Evolutionary conservation across 306 rosid species (phyloP).

Genomic region (Trichosanthes cucumerina): DNA sequence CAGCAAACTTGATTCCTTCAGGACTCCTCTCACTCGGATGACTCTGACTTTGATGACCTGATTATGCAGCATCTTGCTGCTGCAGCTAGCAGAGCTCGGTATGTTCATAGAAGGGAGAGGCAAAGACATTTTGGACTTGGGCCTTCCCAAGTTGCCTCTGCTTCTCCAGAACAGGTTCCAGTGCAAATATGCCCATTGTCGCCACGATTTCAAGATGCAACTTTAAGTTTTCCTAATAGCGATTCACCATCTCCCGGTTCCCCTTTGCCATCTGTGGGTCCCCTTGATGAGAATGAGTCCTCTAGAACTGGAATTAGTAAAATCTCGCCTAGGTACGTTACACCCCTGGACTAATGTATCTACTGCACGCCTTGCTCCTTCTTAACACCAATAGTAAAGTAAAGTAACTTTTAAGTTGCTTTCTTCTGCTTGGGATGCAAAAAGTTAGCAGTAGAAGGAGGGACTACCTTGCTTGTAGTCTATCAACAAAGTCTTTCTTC

Average conservation of each 20-base stretch:
- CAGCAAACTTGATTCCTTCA: conserved; percentile 21
- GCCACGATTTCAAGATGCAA: conserved; percentile 21
- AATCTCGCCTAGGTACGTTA: conserved; percentile 49
- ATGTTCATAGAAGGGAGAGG: conserved; percentile 42
- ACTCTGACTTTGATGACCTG: conserved; percentile 59
- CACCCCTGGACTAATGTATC: background rate
- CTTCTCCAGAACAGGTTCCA: conserved; percentile 26
- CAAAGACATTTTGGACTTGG: conserved; percentile 46
- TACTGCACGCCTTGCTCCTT: background rate
- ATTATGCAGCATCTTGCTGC: conserved; percentile 68
- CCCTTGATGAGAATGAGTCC: conserved; percentile 12
- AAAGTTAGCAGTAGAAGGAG: background rate
- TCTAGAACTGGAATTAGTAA: conserved; percentile 22
- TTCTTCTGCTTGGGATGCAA: background rate
- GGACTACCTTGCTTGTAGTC: background rate
- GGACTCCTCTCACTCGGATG: conserved; percentile 56
- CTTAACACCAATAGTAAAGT: background rate
- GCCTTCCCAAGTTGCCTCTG: conserved; percentile 35
- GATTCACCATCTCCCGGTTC: conserved; percentile 19
- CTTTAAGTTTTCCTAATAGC: conserved; percentile 18
- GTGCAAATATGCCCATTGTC: conserved; percentile 29
- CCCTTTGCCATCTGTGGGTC: background rate
- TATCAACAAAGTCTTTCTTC: background rate
- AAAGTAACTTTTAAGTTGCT: background rate
- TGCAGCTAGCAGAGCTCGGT: conserved; percentile 47